phyloP scores from a whole-genome alignment of 2,329 filamentous ascomycete genomes.

The Didymella pomorum region DNA sequence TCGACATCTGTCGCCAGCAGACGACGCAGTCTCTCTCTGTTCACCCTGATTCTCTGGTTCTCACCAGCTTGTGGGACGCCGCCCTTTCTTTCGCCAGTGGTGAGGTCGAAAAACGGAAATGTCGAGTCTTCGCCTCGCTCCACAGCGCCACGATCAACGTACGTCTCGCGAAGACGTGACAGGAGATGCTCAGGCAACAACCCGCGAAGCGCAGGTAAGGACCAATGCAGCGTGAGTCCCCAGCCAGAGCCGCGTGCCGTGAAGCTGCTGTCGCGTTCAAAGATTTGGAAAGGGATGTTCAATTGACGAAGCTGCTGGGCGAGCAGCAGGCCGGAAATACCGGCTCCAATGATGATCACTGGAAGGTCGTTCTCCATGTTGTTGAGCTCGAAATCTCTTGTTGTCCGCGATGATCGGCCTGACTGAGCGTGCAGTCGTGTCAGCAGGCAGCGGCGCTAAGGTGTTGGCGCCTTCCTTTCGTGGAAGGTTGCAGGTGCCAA shows the following conservation, averaged over 20 bases:
- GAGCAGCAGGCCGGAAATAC: conserved; percentile 33
- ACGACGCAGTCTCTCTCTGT: not conserved
- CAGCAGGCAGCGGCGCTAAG: conserved; percentile 15
- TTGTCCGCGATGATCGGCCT: not conserved
- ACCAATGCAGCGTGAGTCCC: not conserved
- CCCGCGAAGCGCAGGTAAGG: not conserved
- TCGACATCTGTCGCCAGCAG: not conserved
- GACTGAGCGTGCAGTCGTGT: not conserved
- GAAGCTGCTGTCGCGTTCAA: not conserved
- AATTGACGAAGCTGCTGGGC: conserved; percentile 10
- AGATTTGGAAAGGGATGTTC: not conserved
- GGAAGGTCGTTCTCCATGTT: conserved; percentile 12
- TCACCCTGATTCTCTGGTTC: not conserved
- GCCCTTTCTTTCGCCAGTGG: not conserved
- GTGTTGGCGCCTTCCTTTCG: conserved; percentile 8
- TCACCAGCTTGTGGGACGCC: not conserved
- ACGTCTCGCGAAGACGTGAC: not conserved
- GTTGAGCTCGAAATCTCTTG: not conserved
- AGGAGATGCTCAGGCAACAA: not conserved
- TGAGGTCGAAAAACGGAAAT: not conserved
- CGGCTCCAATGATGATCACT: conserved; percentile 37
- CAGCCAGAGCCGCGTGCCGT: not conserved
- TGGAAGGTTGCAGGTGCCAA: not conserved
- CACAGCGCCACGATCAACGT: not conserved
- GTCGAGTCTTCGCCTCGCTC: not conserved